A percentile compares a stretch with the other conserved stretches of the same genome.
These are phyloP conservation scores for Ziziphus jujuba DNA, from an alignment of 306 rosid species.

Conservation along the genomic window DNA sequence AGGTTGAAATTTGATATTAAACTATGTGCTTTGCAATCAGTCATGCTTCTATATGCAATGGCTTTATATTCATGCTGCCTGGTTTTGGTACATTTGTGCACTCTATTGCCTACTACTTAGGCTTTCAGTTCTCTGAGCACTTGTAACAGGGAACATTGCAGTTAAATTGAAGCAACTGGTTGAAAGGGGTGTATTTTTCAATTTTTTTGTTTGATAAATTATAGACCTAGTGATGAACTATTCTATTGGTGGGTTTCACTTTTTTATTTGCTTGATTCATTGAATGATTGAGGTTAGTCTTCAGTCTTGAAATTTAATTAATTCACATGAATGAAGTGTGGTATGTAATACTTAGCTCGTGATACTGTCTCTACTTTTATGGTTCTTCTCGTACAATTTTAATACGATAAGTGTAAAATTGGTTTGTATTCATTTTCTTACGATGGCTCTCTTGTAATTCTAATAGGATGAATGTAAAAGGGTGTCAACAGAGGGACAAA, in stretches of 20 bases:
- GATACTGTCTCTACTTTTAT: background rate
- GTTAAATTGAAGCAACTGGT: background rate
- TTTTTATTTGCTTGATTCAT: too few relatives aligned
- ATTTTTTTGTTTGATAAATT: too few relatives aligned
- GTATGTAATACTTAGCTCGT: background rate
- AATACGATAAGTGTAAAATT: conserved; percentile 1
- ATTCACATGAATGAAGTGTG: background rate
- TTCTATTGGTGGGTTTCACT: too few relatives aligned
- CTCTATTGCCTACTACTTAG: too few relatives aligned
- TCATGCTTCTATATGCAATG: background rate
- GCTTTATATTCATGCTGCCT: too few relatives aligned
- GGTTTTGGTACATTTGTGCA: too few relatives aligned
- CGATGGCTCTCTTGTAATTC: conserved; percentile 27
- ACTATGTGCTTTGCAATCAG: background rate
- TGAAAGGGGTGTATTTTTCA: too few relatives aligned
- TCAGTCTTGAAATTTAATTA: background rate
- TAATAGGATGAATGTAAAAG: conserved; percentile 92
- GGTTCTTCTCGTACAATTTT: background rate
- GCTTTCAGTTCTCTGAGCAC: too few relatives aligned
- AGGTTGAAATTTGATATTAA: background rate
- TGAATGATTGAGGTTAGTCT: too few relatives aligned
- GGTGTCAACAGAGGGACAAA: conserved; percentile 90
- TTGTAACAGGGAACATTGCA: too few relatives aligned
- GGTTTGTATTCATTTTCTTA: background rate
- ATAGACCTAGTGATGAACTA: too few relatives aligned